Base-by-base conservation (phyloP, 225 moss, liverwort and hornwort species). In the Bryum argenteum region DNA sequence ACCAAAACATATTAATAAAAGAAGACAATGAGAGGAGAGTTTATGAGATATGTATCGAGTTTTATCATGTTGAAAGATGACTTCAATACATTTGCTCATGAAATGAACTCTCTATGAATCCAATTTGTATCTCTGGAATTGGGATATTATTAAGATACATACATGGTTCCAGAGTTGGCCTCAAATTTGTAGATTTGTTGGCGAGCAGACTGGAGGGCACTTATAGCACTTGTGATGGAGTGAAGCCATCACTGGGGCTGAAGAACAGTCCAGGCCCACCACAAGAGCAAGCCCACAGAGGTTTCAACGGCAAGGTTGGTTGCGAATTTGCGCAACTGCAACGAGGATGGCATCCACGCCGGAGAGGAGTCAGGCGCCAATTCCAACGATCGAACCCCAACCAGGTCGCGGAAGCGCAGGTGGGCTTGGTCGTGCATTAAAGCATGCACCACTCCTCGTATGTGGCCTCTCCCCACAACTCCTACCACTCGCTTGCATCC, bases 401-500 rank as follows among this genome's bases (percentile, higher is more conserved):
- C 90, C 16, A 92, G 86, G 77, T 92, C 88, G 26, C 80, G 79
- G 66, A 92, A 92, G 43, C 88, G 86, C 38, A 92, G 74, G 64
- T 92, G 67, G 21, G 79, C 81, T 80, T 90, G 88, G 76, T 87
- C 84, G 68, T 90, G 79, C 67, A 44, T 77, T 50, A 92, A 76
- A 26, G 88, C 88, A 71, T 83, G 83, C 1, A 88, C 88, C 3
- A 90, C 66, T 10, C 92, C 92, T 6, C 92, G 86, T 79, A 92
- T 64, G 71, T 92, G 92, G 52, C 90, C 92, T 75, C 66, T 88
- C 19, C 92, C 92, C 28, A 90, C 80, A 40, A 92, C 86, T 63
- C 92, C 92, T 5, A 92, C 92, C 10, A 92, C 92, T 69, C 79
- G 77, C 57, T 82, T 69, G 63, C 86, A 87, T 60, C 90, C 92